phyloP scores from a whole-genome alignment of 371 early-diverging fungal species.

The Rozella allomycis region DNA sequence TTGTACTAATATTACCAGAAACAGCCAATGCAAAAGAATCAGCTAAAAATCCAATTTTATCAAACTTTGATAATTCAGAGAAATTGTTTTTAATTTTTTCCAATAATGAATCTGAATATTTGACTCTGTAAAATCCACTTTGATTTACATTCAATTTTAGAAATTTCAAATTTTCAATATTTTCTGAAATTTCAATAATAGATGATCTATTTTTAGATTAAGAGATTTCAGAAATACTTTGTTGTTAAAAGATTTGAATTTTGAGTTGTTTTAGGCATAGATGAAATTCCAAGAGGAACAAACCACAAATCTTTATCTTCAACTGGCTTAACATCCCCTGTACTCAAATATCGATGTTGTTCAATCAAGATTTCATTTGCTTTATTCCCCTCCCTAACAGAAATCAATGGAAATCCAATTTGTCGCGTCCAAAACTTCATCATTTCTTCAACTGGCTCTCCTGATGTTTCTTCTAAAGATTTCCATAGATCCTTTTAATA shows the following conservation, averaged over 20 bases:
- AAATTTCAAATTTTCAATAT: conserved; percentile 15
- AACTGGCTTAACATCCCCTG: conserved; percentile 41
- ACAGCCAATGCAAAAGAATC: conserved; percentile 39
- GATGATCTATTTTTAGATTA: conserved; percentile 7
- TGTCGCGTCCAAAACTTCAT: conserved; percentile 75
- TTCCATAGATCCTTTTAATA: conserved; percentile 72
- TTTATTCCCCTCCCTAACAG: conserved; percentile 24
- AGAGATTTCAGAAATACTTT: conserved; percentile 7
- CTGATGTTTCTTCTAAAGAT: conserved; percentile 41
- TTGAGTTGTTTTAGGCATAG: background rate
- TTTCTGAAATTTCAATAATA: conserved; percentile 3
- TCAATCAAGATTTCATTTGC: conserved; percentile 20
- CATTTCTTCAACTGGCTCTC: conserved; percentile 42
- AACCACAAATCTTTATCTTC: conserved; percentile 44
- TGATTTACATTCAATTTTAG: conserved; percentile 39
- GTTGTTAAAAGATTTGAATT: background rate
- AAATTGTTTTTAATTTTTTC: conserved; percentile 11
- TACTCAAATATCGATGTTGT: conserved; percentile 50
- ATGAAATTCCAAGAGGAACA: conserved; percentile 28
- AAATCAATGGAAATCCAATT: conserved; percentile 60
- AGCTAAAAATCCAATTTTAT: conserved; percentile 36
- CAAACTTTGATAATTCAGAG: conserved; percentile 16
- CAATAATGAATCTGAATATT: conserved; percentile 27
- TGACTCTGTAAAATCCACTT: conserved; percentile 40
- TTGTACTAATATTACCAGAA: conserved; percentile 35